phyloP scores from a whole-genome alignment of 2,329 filamentous ascomycete species.

The Cadophora luteo-olivacea region DNA sequence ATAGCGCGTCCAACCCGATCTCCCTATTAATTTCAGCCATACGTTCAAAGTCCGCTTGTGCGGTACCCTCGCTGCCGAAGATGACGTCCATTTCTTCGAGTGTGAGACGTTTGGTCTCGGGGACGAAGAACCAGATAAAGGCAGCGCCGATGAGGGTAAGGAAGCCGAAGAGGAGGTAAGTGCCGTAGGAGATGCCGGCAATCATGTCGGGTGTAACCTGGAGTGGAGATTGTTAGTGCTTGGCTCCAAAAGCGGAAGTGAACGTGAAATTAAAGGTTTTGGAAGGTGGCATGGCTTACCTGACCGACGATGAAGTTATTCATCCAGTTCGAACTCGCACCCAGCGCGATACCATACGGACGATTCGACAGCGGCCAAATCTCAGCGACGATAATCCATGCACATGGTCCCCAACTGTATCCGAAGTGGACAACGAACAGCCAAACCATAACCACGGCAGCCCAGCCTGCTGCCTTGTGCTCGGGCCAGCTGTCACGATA shows the following conservation, averaged over 20 bases:
- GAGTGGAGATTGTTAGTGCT: constrained; percentile 5
- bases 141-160: constrained; percentile 67
- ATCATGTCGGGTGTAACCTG: constrained; percentile 75
- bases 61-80: constrained; percentile 71
- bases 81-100: constrained; percentile 68
- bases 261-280: no score
- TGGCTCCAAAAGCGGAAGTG: background rate
- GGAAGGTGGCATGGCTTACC: constrained; percentile 13
- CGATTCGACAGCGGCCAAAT: constrained; percentile 75
- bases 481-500: constrained; percentile 63
- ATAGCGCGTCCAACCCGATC: constrained; percentile 61
- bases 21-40: constrained; percentile 77
- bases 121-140: constrained; percentile 57
- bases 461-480: constrained; percentile 72
- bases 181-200: constrained; percentile 68
- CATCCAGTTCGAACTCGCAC: constrained; percentile 71
- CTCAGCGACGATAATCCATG: constrained; percentile 78
- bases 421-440: constrained; percentile 78
- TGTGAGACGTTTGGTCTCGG: constrained; percentile 59
- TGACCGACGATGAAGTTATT: constrained; percentile 68
- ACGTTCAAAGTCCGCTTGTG: constrained; percentile 69
- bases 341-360: constrained; percentile 73
- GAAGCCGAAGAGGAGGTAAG: constrained; percentile 73
- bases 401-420: constrained; percentile 76
- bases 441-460: constrained; percentile 71